A percentile compares a stretch with the other conserved stretches of the same genome.
These are phyloP conservation scores for Croton laevigatus DNA, from an alignment of 441 rosid genomes.

Conservation along the genomic window DNA sequence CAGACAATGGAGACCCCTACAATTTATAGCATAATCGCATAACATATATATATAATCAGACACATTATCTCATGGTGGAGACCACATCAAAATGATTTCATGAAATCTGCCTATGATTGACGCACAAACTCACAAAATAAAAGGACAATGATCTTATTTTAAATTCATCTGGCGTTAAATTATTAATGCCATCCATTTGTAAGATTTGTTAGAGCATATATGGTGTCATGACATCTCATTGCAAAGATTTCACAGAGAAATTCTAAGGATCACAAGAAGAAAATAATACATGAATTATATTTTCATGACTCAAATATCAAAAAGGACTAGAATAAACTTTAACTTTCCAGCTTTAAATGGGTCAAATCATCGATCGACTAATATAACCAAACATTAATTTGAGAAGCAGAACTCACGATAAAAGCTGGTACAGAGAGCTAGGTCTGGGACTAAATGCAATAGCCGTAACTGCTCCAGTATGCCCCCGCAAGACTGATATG, in stretches of 20 bases:
- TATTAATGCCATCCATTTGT: not conserved
- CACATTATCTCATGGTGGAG: slow-evolving; percentile 9
- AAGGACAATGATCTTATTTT: not conserved
- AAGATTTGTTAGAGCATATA: not conserved
- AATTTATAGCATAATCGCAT: not conserved
- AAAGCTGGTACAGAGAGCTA: slow-evolving; percentile 69
- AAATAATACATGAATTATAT: slow-evolving; percentile 12
- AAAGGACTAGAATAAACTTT: slow-evolving; percentile 14
- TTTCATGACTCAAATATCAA: slow-evolving; percentile 17
- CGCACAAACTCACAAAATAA: not conserved
- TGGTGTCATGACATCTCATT: slow-evolving; percentile 8
- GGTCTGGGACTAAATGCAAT: slow-evolving; percentile 97
- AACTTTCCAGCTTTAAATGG: slow-evolving; percentile 11
- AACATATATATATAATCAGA: not conserved
- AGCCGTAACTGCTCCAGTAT: slow-evolving; percentile 94
- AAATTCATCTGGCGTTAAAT: not conserved
- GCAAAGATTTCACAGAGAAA: slow-evolving; percentile 16
- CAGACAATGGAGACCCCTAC: not conserved
- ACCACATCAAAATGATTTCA: not conserved
- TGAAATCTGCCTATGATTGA: not conserved
- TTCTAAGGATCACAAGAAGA: slow-evolving; percentile 10
- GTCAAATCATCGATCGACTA: slow-evolving; percentile 11
- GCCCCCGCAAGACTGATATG: slow-evolving; percentile 89
- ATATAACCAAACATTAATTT: slow-evolving; percentile 1
- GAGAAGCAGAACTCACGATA: slow-evolving; percentile 69